Evolutionary conservation across 768 basidiomycete genomes (phyloP).

Genomic region (Lactarius sp.): DNA sequence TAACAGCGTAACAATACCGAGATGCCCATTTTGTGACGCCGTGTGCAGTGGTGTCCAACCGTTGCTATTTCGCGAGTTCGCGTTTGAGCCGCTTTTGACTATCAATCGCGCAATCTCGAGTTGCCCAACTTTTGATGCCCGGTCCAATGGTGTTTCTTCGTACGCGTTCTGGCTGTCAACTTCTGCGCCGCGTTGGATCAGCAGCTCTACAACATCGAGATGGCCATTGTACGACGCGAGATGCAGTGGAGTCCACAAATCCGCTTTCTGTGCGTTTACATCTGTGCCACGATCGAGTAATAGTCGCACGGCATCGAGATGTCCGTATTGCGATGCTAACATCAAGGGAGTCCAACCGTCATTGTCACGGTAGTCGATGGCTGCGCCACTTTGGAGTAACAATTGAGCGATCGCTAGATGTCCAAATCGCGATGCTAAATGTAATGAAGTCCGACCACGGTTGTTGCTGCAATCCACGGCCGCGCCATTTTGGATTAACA

Average conservation of each 20-base stretch:
- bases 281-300: background rate
- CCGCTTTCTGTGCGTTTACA: background rate
- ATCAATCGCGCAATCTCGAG: background rate
- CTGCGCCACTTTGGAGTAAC: background rate
- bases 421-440: background rate
- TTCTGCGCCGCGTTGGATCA: no score
- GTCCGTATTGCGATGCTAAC: background rate
- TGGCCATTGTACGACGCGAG: no score
- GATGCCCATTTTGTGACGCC: no score
- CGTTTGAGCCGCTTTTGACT: background rate
- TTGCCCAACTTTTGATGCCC: background rate
- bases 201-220: no score
- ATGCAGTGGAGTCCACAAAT: no score
- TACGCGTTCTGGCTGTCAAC: no score
- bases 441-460: no score
- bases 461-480: no score
- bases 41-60: background rate
- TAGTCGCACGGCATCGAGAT: background rate
- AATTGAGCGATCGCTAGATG: background rate
- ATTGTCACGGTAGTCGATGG: background rate
- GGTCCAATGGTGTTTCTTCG: background rate
- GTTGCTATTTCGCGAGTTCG: background rate
- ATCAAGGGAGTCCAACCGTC: background rate
- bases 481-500: no score
- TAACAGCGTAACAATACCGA: no score